These are phyloP conservation scores for Ganoderma boninense DNA, from an alignment of 1,284 basidiomycete genomes.

Conservation along the genomic window DNA sequence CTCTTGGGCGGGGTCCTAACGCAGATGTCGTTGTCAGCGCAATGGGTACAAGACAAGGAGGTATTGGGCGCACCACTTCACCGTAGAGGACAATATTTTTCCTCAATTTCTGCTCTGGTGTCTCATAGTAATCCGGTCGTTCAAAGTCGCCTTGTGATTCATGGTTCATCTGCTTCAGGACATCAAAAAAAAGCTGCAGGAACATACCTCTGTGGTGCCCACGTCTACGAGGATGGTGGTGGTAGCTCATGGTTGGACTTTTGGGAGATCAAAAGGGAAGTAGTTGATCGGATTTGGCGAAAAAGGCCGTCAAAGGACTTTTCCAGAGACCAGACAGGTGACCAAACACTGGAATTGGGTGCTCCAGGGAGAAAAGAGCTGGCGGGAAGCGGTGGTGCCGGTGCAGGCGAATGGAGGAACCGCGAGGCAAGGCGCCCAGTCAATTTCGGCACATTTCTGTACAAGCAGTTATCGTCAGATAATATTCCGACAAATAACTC, in stretches of 20 bases:
- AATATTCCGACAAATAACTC: not conserved
- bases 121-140: conserved; percentile 69
- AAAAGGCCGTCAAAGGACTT: not conserved
- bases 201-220: conserved; percentile 58
- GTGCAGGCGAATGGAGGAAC: not conserved
- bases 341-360: not conserved
- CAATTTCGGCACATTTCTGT: not conserved
- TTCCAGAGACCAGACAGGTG: no score
- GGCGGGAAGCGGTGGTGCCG: not conserved
- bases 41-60: not conserved
- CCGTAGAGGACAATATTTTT: conserved; percentile 78
- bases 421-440: not conserved
- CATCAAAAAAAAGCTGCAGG: not conserved
- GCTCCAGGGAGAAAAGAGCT: not conserved
- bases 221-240: conserved; percentile 49
- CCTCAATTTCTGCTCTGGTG: conserved; percentile 77
- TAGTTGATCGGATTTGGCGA: not conserved
- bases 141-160: conserved; percentile 55
- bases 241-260: conserved; percentile 51
- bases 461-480: not conserved
- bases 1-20: conserved; percentile 75
- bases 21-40: conserved; percentile 28
- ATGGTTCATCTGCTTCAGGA: not conserved
- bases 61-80: conserved; percentile 75
- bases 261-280: not conserved